Percentiles rank a stretch among this genome's conserved stretches.
These are phyloP conservation scores for Mortierella sp. DNA, from an alignment of 371 early-diverging fungal species.

Conservation along the genomic window DNA sequence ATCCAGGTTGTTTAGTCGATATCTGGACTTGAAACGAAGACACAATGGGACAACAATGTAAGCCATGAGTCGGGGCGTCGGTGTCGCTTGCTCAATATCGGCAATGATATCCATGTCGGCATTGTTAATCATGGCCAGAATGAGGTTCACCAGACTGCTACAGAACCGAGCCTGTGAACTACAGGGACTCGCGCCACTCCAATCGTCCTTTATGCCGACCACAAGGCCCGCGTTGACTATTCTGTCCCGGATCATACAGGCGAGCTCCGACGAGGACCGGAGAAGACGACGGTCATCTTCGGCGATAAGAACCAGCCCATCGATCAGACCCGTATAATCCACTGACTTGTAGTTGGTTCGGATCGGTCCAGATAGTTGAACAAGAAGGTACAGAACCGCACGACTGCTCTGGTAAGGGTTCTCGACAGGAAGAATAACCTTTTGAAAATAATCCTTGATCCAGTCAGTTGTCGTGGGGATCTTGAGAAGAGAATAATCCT, in stretches of 20 bases:
- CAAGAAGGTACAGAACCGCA: slow-evolving; percentile 56
- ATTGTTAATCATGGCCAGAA: slow-evolving; percentile 65
- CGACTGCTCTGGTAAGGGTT: slow-evolving; percentile 56
- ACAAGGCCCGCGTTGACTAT: slow-evolving; percentile 60
- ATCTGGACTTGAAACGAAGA: slow-evolving; percentile 54
- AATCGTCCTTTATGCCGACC: slow-evolving; percentile 56
- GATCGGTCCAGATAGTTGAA: slow-evolving; percentile 56
- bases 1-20: slow-evolving; percentile 46
- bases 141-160: slow-evolving; percentile 62
- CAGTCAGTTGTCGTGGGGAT: slow-evolving; percentile 62
- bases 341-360: slow-evolving; percentile 62
- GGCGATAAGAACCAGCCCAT: slow-evolving; percentile 59
- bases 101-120: slow-evolving; percentile 62
- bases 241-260: slow-evolving; percentile 58
- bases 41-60: slow-evolving; percentile 64
- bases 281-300: slow-evolving; percentile 58
- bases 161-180: slow-evolving; percentile 55
- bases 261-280: slow-evolving; percentile 56
- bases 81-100: slow-evolving; percentile 59
- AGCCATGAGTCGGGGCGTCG: slow-evolving; percentile 59
- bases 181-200: slow-evolving; percentile 52
- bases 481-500: slow-evolving; percentile 61
- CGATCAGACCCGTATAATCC: slow-evolving; percentile 63
- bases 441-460: slow-evolving; percentile 64
- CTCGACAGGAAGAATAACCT: slow-evolving; percentile 43